Conservation (phyloP, 73 alveolate genomes). For the Symbiodinium pilosum region DNA sequence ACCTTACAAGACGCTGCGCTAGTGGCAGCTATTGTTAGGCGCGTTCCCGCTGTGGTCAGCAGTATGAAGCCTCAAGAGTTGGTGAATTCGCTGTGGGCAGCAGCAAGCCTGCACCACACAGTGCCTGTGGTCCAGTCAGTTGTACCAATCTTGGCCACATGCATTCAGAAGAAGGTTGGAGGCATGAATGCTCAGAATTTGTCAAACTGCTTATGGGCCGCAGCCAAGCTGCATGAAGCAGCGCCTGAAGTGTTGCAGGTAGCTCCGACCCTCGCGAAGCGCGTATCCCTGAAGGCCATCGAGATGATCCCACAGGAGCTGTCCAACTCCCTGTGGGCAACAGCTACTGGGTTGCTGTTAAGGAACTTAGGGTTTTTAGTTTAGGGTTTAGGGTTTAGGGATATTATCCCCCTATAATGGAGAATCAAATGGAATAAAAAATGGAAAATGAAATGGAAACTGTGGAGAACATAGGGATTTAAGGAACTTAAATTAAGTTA, state of each 20-base stretch:
- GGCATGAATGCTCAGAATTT: background rate
- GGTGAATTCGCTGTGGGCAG: background rate
- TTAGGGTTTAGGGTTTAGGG: too few relatives aligned
- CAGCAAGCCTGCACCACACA: background rate
- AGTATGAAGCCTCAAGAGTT: background rate
- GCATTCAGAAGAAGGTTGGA: background rate
- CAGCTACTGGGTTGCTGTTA: constrained; percentile 28
- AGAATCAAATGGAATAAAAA: too few relatives aligned
- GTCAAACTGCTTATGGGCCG: background rate
- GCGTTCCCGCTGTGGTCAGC: background rate
- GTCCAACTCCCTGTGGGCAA: constrained; percentile 51
- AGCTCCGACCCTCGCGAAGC: background rate
- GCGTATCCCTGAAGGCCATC: background rate
- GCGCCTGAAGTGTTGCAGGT: constrained; percentile 3
- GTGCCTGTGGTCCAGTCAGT: background rate
- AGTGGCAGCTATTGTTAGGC: background rate
- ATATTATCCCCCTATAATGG: too few relatives aligned
- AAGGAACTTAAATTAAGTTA: too few relatives aligned
- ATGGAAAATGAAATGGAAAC: too few relatives aligned
- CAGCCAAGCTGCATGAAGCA: background rate
- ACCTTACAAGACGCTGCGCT: background rate
- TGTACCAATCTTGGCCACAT: background rate
- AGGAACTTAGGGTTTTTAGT: too few relatives aligned
- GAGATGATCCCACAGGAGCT: constrained; percentile 38
- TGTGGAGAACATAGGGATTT: too few relatives aligned